Evolutionary conservation across 2,329 filamentous ascomycete genomes (phyloP).

Genomic region (Sporothrix mexicana): DNA sequence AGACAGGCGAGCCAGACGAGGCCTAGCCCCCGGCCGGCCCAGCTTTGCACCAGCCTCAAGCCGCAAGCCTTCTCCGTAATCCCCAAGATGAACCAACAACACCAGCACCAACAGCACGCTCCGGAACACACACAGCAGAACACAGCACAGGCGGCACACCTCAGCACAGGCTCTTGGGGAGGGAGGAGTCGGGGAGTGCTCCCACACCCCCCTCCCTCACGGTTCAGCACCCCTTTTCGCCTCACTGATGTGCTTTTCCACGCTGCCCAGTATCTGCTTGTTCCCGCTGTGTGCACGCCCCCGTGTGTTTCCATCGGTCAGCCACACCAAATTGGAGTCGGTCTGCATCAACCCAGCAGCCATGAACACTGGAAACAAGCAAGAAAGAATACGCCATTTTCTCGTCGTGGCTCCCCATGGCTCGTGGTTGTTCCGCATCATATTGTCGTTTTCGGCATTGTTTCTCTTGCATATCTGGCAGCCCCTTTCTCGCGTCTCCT

Average conservation of each 20-base stretch:
- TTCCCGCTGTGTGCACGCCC: neutral
- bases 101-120: neutral
- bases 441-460: neutral
- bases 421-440: neutral
- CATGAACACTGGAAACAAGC: neutral
- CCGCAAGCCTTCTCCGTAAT: too few relatives aligned
- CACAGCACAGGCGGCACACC: slow-evolving; percentile 28
- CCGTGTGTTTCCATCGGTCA: slow-evolving; percentile 7
- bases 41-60: too few relatives aligned
- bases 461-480: neutral
- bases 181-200: neutral
- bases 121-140: slow-evolving; percentile 5
- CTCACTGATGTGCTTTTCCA: neutral
- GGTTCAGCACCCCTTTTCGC: too few relatives aligned
- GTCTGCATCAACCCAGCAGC: too few relatives aligned
- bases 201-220: slow-evolving; percentile 8
- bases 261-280: neutral
- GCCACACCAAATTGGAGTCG: neutral
- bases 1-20: neutral
- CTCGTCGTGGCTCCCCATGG: too few relatives aligned
- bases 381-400: too few relatives aligned
- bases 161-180: slow-evolving; percentile 19
- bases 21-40: neutral
- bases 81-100: neutral
- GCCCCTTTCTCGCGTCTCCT: neutral